Evolutionary conservation across 1,284 basidiomycete genomes (phyloP).

Genomic region (Farysia itapuensis): DNA sequence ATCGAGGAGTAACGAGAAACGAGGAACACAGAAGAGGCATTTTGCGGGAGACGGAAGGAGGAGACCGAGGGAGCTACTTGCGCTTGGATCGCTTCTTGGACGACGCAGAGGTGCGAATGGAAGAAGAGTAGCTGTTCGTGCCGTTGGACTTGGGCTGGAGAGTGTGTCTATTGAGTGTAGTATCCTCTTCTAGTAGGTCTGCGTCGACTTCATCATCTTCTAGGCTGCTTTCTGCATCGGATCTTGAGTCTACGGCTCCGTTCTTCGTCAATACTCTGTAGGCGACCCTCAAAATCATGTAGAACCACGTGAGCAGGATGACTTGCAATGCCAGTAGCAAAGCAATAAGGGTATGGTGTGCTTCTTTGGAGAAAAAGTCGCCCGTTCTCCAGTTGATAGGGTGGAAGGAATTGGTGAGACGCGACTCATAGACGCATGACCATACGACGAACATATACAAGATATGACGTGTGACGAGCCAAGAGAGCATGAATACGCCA

Average conservation of each 20-base stretch:
- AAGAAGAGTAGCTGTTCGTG: too few species aligned
- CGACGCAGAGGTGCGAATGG: too few species aligned
- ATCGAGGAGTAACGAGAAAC: too few species aligned
- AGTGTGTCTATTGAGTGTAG: too few species aligned
- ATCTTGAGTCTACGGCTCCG: constrained; percentile 72
- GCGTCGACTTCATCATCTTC: too few species aligned
- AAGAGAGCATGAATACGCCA: constrained; percentile 65
- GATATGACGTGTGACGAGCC: constrained; percentile 53
- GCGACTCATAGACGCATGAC: constrained; percentile 37
- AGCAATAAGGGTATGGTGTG: constrained; percentile 19
- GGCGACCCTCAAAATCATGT: constrained; percentile 78
- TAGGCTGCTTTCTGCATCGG: constrained; percentile 41
- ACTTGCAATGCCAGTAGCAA: constrained; percentile 63
- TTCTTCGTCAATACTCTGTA: constrained; percentile 75
- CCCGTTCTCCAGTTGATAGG: constrained; percentile 6
- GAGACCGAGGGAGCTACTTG: too few species aligned
- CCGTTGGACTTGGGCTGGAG: too few species aligned
- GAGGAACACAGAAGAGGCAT: too few species aligned
- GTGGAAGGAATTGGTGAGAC: constrained; percentile 13
- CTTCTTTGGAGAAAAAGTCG: constrained; percentile 11
- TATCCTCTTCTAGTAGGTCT: too few species aligned
- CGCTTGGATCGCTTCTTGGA: too few species aligned
- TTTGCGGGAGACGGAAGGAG: too few species aligned
- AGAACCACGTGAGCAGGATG: constrained; percentile 81
- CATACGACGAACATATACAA: constrained; percentile 45